Conservation (phyloP, 352 stramenopile genomes). For the Phytopythium helicoides region DNA sequence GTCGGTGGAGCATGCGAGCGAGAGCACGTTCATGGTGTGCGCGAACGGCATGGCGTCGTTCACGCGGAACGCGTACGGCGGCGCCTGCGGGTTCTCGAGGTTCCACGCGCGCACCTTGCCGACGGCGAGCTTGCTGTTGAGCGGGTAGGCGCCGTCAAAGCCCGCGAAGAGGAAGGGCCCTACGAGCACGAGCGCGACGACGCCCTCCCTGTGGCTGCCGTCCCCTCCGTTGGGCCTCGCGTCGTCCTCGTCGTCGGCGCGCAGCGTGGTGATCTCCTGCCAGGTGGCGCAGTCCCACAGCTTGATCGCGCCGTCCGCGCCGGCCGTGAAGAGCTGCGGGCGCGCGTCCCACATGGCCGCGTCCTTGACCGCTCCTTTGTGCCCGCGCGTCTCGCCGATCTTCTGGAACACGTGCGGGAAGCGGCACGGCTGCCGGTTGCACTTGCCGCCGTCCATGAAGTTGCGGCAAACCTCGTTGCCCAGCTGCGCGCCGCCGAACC, state of each 20-base stretch:
- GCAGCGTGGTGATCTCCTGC: slow-evolving; percentile 79
- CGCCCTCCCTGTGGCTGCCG: slow-evolving; percentile 38
- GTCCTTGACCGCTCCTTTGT: slow-evolving; percentile 73
- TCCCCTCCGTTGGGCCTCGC: slow-evolving; percentile 11
- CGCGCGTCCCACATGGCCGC: slow-evolving; percentile 67
- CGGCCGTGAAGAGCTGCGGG: slow-evolving; percentile 80
- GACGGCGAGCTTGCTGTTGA: slow-evolving; percentile 51
- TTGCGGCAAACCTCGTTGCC: slow-evolving; percentile 70
- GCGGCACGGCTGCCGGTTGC: slow-evolving; percentile 64
- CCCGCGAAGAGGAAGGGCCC: slow-evolving; percentile 79
- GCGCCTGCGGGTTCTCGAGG: slow-evolving; percentile 61
- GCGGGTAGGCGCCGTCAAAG: slow-evolving; percentile 66
- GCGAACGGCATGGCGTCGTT: slow-evolving; percentile 74
- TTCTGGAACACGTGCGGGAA: slow-evolving; percentile 84
- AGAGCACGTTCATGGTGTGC: slow-evolving; percentile 70
- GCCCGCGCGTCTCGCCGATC: slow-evolving; percentile 74
- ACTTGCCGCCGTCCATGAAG: slow-evolving; percentile 68
- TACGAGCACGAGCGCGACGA: slow-evolving; percentile 66
- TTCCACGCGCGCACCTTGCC: slow-evolving; percentile 84
- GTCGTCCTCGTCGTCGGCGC: slow-evolving; percentile 31
- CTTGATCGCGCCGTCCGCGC: slow-evolving; percentile 69
- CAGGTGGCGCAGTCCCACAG: slow-evolving; percentile 82
- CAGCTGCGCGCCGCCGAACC: slow-evolving; percentile 21
- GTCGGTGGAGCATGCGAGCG: slow-evolving; percentile 72
- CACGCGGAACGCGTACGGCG: slow-evolving; percentile 60